Conservation (phyloP, 2,329 filamentous ascomycete genomes). For the Neonectria sp. region DNA sequence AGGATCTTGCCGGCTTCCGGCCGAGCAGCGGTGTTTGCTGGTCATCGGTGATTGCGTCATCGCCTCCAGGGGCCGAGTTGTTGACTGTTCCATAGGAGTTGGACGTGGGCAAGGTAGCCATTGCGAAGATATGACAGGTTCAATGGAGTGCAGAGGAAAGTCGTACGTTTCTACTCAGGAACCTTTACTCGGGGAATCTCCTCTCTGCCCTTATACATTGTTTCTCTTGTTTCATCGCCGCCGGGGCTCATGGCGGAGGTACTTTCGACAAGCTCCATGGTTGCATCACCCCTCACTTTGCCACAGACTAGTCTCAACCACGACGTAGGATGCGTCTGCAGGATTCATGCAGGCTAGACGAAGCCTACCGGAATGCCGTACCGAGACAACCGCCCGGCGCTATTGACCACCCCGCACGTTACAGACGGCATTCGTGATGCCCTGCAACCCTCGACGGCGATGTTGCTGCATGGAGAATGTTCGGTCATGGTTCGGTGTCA, state of each 20-base stretch:
- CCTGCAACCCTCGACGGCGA: conserved; percentile 33
- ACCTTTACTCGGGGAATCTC: background rate
- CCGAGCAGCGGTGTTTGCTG: conserved; percentile 35
- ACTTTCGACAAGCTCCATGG: background rate
- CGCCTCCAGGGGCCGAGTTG: conserved; percentile 17
- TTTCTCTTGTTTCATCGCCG: background rate
- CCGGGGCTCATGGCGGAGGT: background rate
- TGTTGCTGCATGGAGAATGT: conserved; percentile 20
- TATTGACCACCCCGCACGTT: conserved; percentile 38
- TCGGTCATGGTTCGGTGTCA: conserved; percentile 36
- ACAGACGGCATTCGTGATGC: background rate
- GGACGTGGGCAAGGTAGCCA: conserved; percentile 31
- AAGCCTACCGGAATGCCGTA: background rate
- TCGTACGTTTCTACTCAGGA: background rate
- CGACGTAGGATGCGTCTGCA: background rate
- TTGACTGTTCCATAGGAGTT: conserved; percentile 39
- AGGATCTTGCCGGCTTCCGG: conserved; percentile 36
- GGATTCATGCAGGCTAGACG: background rate
- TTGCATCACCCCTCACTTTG: background rate
- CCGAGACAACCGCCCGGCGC: conserved; percentile 7
- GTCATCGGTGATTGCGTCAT: conserved; percentile 25
- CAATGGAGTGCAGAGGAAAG: conserved; percentile 7
- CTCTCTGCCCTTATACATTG: conserved; percentile 1
- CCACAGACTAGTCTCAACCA: background rate
- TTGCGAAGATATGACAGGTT: conserved; percentile 13